phyloP scores from a whole-genome alignment of 2,329 filamentous ascomycete genomes.

The Macrophomina pseudophaseolina region DNA sequence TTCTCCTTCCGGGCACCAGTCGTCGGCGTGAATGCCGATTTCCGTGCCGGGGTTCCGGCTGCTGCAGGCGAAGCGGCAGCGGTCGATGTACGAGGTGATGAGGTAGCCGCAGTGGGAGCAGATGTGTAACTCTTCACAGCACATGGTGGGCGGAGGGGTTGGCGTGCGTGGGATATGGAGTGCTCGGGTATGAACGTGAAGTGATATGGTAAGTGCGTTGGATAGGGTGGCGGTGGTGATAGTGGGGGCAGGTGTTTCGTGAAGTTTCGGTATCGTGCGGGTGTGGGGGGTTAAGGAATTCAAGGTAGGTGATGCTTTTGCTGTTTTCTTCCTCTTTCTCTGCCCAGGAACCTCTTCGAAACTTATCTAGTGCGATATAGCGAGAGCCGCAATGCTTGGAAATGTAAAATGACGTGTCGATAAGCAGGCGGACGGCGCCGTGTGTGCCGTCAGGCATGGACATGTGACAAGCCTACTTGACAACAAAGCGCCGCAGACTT shows the following conservation, averaged over 20 bases:
- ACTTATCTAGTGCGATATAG: neutral
- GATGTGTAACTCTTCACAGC: conserved; percentile 19
- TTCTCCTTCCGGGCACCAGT: conserved; percentile 17
- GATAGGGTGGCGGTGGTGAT: neutral
- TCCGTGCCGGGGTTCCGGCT: conserved; percentile 17
- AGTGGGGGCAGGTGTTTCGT: neutral
- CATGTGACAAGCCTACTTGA: conserved; percentile 13
- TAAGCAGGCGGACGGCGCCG: neutral
- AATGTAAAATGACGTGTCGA: conserved; percentile 1
- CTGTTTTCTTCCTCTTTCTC: neutral
- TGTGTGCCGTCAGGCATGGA: neutral
- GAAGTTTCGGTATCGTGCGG: neutral
- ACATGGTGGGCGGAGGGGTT: neutral
- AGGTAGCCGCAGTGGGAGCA: conserved; percentile 2
- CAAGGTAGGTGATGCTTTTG: neutral
- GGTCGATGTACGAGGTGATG: conserved; percentile 4
- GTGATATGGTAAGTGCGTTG: neutral
- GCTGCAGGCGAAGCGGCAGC: conserved; percentile 5
- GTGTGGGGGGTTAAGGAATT: neutral
- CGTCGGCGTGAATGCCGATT: neutral
- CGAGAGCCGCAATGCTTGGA: neutral
- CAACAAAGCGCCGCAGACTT: conserved; percentile 1
- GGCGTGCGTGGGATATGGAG: neutral
- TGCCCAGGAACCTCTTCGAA: neutral
- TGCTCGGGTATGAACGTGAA: neutral